Evolutionary conservation across 108 stramenopile genomes (phyloP).

Genomic region (Schizochytrium sp.): DNA sequence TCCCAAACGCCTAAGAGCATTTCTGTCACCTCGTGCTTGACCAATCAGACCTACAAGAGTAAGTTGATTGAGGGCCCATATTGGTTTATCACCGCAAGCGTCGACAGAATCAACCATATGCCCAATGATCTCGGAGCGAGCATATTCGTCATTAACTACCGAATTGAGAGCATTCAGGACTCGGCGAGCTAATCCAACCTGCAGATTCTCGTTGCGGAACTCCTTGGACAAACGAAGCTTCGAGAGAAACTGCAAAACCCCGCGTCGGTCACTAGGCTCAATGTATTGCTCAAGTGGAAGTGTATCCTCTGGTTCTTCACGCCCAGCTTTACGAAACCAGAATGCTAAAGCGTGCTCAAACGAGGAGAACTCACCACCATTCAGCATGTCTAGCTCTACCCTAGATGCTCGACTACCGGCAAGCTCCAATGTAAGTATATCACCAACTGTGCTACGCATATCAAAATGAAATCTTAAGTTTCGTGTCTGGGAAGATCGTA

Average conservation of each 20-base stretch:
- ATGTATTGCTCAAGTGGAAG: neutral
- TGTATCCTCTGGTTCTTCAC: neutral
- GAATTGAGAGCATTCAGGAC: conserved; percentile 3
- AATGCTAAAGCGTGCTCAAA: neutral
- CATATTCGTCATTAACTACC: neutral
- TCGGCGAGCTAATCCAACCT: conserved; percentile 5
- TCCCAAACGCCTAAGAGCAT: neutral
- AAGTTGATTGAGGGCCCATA: conserved; percentile 34
- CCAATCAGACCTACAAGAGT: neutral
- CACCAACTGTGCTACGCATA: neutral
- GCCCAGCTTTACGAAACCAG: neutral
- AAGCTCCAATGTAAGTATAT: no score
- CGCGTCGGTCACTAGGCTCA: neutral
- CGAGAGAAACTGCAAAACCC: conserved; percentile 7
- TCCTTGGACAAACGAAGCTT: conserved; percentile 43
- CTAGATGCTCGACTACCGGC: no score
- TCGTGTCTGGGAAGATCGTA: neutral
- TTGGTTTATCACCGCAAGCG: conserved; percentile 57
- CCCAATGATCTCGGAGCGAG: neutral
- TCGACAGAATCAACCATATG: conserved; percentile 31
- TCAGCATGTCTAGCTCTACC: no score
- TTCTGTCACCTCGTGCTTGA: conserved; percentile 17
- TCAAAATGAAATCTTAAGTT: neutral
- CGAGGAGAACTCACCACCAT: no score
- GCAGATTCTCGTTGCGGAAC: neutral